phyloP scores from a whole-genome alignment of 495 filamentous ascomycete genomes.

The Annulohypoxylon maeteangense region DNA sequence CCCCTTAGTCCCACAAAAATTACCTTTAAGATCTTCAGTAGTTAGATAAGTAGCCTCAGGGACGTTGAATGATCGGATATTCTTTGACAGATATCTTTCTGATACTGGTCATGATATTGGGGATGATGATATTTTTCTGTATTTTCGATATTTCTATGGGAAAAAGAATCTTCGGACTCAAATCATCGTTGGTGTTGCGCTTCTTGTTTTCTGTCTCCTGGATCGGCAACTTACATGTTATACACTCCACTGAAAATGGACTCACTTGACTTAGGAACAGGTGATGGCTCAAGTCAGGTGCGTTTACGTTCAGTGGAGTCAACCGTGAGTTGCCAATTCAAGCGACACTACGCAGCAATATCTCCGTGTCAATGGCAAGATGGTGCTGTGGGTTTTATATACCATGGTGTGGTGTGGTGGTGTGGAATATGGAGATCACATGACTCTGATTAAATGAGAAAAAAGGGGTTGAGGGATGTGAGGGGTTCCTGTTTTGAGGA shows the following conservation, averaged over 20 bases:
- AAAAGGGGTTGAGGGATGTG: background rate
- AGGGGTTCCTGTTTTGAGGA: background rate
- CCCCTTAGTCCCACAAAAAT: no score
- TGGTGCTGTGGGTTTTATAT: background rate
- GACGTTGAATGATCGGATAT: no score
- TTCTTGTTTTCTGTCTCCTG: background rate
- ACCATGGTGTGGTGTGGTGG: background rate
- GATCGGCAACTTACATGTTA: no score
- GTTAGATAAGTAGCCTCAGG: no score
- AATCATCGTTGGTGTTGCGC: no score
- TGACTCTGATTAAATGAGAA: background rate
- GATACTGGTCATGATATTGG: no score
- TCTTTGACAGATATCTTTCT: no score
- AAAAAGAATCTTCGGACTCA: background rate
- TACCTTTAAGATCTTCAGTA: no score
- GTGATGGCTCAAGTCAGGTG: background rate
- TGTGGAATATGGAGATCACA: background rate
- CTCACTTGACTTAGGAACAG: background rate
- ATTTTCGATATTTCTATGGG: no score
- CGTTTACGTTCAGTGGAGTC: background rate
- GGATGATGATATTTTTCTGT: no score
- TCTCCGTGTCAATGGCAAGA: background rate
- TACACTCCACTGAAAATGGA: background rate
- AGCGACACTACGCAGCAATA: background rate
- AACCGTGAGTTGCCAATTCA: background rate